Evolutionary conservation across 352 stramenopile genomes (phyloP), one percentile per base, ranked within the genome.

Genomic region (Pythium graminicola): DNA sequence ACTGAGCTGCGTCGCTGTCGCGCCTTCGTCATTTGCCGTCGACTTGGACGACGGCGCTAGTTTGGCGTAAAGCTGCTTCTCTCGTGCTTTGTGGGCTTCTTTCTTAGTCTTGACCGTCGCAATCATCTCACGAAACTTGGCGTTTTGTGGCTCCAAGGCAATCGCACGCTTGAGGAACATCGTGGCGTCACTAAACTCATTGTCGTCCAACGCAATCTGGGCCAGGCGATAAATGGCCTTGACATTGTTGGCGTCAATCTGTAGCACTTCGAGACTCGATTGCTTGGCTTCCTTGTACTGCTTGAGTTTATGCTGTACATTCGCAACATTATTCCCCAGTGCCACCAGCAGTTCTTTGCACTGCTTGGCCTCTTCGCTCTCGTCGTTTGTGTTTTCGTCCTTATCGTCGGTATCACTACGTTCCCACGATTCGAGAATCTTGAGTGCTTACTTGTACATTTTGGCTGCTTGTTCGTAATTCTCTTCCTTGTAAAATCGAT

Each of bases 381-480:
- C 44, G 22, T 47, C 9, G 13, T 47, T 35, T 23, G 46, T 36
- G 6, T 56, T 31, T 20, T 32, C 24, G 11, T 65, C 50, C 19
- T 64, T 53, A 32, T 65, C 57, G 22, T 64, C 52, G 35, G 79
- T 69, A 0, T 84, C 73, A 17, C 60, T 69, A 49, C 74, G 73
- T 40, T 92, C 74, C 74, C 76, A 89, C 44, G 65, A 73, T 49
- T 89, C 81, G 33, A 92, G 62, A 36, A 92, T 68, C 65, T 89
- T 89, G 31, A 92, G 72, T 46, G 81, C 78, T 33, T 74, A 70
- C 62, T 92, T 92, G 71, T 92, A 92, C 24, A 89, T 64, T 58
- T 89, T 88, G 29, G 76, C 78, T 1, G 81, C 81, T 54, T 89
- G 80, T 41, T 89, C 76, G 53, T 87, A 89, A 59, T 92, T 89